Conservation (phyloP, 2,329 filamentous ascomycete genomes). For the Cytospora chrysosperma region DNA sequence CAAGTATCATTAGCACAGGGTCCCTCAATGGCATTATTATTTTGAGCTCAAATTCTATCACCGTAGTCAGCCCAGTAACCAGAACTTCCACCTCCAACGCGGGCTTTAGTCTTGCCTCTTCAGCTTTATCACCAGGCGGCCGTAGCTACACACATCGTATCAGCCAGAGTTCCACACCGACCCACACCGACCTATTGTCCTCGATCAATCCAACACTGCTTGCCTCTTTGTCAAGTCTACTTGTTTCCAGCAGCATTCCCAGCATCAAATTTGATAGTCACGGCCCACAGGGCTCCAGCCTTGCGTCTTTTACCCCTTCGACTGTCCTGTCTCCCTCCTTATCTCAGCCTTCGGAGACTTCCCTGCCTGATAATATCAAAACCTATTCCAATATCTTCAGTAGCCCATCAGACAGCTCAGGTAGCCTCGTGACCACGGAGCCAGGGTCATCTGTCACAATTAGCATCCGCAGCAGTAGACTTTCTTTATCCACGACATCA, state of each 20-base stretch:
- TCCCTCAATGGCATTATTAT: not conserved
- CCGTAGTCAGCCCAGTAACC: not conserved
- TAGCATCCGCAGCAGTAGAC: too few species aligned
- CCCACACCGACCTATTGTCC: not conserved
- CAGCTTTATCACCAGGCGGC: not conserved
- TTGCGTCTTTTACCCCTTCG: not conserved
- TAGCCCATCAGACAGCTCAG: too few species aligned
- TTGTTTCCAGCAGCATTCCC: not conserved
- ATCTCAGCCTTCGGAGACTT: too few species aligned
- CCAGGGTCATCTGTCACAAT: too few species aligned
- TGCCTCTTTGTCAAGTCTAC: not conserved
- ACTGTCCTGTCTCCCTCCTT: not conserved
- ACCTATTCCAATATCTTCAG: too few species aligned
- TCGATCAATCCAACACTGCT: not conserved
- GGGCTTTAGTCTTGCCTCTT: not conserved
- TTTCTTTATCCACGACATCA: too few species aligned
- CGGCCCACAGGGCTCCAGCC: not conserved
- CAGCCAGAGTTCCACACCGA: too few species aligned
- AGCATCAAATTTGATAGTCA: not conserved
- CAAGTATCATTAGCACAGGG: not conserved
- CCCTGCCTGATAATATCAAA: too few species aligned
- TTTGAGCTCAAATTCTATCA: not conserved
- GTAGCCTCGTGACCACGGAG: too few species aligned
- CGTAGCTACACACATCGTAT: not conserved
- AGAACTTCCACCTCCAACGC: not conserved